Evolutionary conservation across 768 basidiomycete species (phyloP), one percentile per base, ranked within the genome.

Genomic region (Piloderma croceum): DNA sequence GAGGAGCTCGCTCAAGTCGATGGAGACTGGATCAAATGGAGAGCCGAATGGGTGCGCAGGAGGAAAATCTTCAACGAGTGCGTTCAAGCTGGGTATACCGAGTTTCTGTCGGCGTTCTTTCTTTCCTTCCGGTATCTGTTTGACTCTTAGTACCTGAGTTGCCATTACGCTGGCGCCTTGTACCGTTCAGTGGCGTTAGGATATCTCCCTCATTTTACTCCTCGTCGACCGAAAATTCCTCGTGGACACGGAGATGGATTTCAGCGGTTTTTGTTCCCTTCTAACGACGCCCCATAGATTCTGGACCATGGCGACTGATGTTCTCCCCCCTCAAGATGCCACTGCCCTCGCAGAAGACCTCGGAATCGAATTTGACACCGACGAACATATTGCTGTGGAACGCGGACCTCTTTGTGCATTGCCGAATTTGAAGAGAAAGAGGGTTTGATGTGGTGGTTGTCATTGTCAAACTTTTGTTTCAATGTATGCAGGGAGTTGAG

Each of bases 11-110:
- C 71, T 12, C 64, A 69, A 44, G 65, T 92, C 38, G 81, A 91
- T 44, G 57, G 61, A 1, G 85, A 91, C 23, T 92, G 90, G 84
- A 62, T 51, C 5, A 78, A 74, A 53, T 93, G 90, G 90, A 69
- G 83, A 45, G 69, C 72, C 3, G 83, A 91, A 64, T 94, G 91
- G 91, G 59, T 76, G 24, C 70, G 73, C 18, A 71, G 91, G 41
- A 77, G 73, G 54, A 91, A 86, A 56, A 64, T 83, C 3, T 94
- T 90, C 62, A 74, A 68, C 43, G 74, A 68, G 89, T 89, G 66
- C 53, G 82, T 70, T 22, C 31, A 31, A 21, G n/a, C 20, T 39
- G 34, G 22, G 7, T 34, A n/a, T 39, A 27, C 22, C 22, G 24
- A 29, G 25, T 18, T 24, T 6, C 5, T 18, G 17, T 24, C 21